Base-by-base conservation (phyloP, 1,284 basidiomycete genomes). In the Filobasidium uniguttulatum region DNA sequence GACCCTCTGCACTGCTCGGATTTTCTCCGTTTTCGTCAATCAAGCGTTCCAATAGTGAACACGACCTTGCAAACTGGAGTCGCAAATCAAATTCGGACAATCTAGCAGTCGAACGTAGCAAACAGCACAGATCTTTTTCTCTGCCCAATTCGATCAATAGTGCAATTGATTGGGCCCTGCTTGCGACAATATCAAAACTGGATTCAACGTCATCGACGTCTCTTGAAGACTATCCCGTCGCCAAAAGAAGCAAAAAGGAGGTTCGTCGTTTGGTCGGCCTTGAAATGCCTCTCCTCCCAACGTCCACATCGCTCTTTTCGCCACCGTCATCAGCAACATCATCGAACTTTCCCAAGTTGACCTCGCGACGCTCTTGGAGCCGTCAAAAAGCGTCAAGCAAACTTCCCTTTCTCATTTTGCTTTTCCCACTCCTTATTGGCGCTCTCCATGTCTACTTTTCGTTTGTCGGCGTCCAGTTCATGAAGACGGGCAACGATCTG, bases 391-490 rank as follows among this genome's bases (percentile, higher is more conserved):
- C 40, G 22, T 10, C 31, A n/a, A 43, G 15, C 26, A 43, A 29
- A n/a, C 29, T 26, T 23, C 40, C 40, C 9, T 26, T 43, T 19
- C 2, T 43, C 40, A 43, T 43, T 26, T 26, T 43, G 9, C 40
- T 43, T 5, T 43, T 43, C 20, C 40, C 40, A 10, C 22, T 43
- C 14, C 19, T 43, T 12, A 20, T 43, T 15, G 26, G 26, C 40
- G 26, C 40, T n/a, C 40, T 43, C 5, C 40, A 43, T 26, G 20
- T 43, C 15, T 43, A 43, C 23, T 43, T 43, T n/a, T 43, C 40
- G 5, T 43, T 43, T 26, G 40, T 43, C 40, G 40, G 29, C n/a
- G 40, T n/a, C 4, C 10, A 26, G 40, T 43, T 43, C 26, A 43
- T 43, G 40, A 12, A 43, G 9, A 12, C 22, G 14, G 40, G 40